Conservation (phyloP, 1,139 yeast genomes). For the Debaryomyces subglobosus region DNA sequence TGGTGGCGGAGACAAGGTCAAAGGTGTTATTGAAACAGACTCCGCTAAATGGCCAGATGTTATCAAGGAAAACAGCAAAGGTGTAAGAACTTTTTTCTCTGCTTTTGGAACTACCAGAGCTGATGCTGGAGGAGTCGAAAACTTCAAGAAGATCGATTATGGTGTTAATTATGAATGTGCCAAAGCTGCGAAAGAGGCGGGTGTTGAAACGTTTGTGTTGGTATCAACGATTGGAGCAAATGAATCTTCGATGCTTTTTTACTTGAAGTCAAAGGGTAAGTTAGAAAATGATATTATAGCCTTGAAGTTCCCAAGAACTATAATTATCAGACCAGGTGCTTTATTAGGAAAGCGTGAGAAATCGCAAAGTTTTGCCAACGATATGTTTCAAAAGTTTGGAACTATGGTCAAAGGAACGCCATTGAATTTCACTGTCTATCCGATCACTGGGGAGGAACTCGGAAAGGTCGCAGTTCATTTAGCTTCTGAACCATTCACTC, state of each 20-base stretch:
- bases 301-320: constrained; percentile 64
- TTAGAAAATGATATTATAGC: constrained; percentile 61
- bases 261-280: constrained; percentile 63
- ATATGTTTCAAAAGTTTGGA: constrained; percentile 32
- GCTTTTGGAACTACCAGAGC: constrained; percentile 78
- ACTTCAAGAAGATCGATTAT: constrained; percentile 68
- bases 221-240: constrained; percentile 66
- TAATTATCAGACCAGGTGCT: constrained; percentile 72
- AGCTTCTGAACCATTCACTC: constrained; percentile 20
- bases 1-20: constrained; percentile 24
- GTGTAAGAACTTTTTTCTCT: constrained; percentile 47
- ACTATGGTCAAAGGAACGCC: constrained; percentile 34
- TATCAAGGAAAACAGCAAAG: constrained; percentile 19
- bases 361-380: constrained; percentile 39
- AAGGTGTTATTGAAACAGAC: constrained; percentile 39
- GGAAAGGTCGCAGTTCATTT: constrained; percentile 47
- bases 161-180: constrained; percentile 69
- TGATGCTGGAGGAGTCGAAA: constrained; percentile 63
- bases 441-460: constrained; percentile 53
- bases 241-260: constrained; percentile 54
- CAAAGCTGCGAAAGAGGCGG: constrained; percentile 67
- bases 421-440: constrained; percentile 34
- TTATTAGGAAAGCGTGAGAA: constrained; percentile 62
- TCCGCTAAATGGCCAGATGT: constrained; percentile 43
- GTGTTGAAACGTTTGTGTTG: constrained; percentile 64